Evolutionary conservation across 768 basidiomycete genomes (phyloP).

Genomic region (Hypholoma fasciculare): DNA sequence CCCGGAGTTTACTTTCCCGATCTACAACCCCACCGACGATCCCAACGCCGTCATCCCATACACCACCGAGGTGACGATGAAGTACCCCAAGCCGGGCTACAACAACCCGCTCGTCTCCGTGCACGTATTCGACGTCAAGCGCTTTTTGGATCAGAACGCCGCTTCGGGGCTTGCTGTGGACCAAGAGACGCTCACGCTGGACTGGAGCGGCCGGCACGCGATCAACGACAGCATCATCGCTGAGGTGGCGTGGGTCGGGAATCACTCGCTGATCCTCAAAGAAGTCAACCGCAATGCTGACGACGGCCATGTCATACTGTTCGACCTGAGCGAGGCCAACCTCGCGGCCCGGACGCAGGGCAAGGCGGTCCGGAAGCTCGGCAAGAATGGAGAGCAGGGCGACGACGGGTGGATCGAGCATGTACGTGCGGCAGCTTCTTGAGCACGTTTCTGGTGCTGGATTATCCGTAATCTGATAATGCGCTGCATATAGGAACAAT

Average conservation of each 20-base stretch:
- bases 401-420: constrained; percentile 95
- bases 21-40: constrained; percentile 86
- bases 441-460: neutral
- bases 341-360: constrained; percentile 36
- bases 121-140: constrained; percentile 77
- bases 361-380: constrained; percentile 72
- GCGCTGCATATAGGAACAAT: constrained; percentile 49
- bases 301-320: constrained; percentile 77
- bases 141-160: constrained; percentile 41
- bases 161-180: constrained; percentile 31
- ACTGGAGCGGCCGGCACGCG: constrained; percentile 65
- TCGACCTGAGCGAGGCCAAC: constrained; percentile 47
- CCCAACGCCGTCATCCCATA: constrained; percentile 76
- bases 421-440: constrained; percentile 41
- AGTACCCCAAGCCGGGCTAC: constrained; percentile 90
- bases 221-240: constrained; percentile 67
- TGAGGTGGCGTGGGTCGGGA: constrained; percentile 88
- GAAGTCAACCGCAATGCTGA: constrained; percentile 86
- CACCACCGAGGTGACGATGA: constrained; percentile 67
- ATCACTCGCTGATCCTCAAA: constrained; percentile 73
- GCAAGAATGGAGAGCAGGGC: constrained; percentile 80
- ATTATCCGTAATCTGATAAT: constrained; percentile 4
- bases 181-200: constrained; percentile 53
- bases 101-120: constrained; percentile 84
- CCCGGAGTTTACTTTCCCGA: constrained; percentile 81